A percentile compares a stretch with the other conserved stretches of the same genome.
Conservation (phyloP, 2,329 filamentous ascomycete species). For the Teratosphaeria nubilosa region DNA sequence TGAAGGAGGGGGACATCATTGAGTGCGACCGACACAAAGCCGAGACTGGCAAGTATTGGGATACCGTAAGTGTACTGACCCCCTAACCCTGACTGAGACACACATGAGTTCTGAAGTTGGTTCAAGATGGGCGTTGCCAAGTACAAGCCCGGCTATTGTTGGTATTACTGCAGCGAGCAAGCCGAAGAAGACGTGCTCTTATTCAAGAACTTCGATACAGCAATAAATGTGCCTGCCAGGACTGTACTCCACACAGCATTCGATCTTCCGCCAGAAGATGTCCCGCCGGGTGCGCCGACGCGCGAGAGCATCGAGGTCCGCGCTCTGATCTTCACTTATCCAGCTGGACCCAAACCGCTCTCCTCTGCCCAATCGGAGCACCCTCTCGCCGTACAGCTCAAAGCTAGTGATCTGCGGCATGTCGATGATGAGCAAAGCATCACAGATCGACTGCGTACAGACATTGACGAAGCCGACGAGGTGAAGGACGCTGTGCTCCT, state of each 20-base stretch:
- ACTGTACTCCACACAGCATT: constrained; percentile 18
- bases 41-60: constrained; percentile 12
- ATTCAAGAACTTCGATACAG: constrained; percentile 20
- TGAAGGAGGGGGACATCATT: constrained; percentile 15
- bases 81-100: too few relatives aligned
- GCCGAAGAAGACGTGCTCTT: constrained; percentile 15
- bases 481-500: constrained; percentile 15
- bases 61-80: constrained; percentile 4
- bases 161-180: constrained; percentile 21
- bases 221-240: constrained; percentile 8
- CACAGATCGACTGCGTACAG: constrained; percentile 12
- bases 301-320: constrained; percentile 20
- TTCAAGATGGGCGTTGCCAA: constrained; percentile 13
- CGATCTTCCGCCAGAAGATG: constrained; percentile 12
- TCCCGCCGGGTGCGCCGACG: constrained; percentile 11
- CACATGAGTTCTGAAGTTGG: too few relatives aligned
- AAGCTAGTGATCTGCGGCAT: constrained; percentile 9
- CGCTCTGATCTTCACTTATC: constrained; percentile 19
- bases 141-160: constrained; percentile 18
- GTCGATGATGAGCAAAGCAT: constrained; percentile 14
- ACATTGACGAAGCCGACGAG: constrained; percentile 16
- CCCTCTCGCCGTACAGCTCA: constrained; percentile 10
- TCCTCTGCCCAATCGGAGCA: constrained; percentile 5
- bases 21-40: constrained; percentile 11
- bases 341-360: constrained; percentile 6